phyloP scores from a whole-genome alignment of 805 yeast genomes.

The Candida caryicola region DNA sequence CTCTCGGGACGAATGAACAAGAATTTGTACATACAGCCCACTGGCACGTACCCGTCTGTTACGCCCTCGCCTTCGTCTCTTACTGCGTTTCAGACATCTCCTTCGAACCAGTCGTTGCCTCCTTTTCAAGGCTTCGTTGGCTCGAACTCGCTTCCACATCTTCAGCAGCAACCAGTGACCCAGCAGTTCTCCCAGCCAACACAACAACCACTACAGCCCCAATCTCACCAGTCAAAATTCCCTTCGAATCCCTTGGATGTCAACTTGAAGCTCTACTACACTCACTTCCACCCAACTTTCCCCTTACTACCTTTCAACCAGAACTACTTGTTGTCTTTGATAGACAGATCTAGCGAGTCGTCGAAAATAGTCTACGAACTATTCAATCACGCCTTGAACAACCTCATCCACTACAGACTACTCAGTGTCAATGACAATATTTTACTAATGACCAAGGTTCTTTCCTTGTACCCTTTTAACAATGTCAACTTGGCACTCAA shows the following conservation, averaged over 20 bases:
- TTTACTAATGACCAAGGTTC: slow-evolving; percentile 31
- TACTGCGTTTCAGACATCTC: slow-evolving; percentile 2
- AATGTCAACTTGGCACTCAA: slow-evolving; percentile 17
- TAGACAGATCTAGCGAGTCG: slow-evolving; percentile 14
- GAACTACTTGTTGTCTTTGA: slow-evolving; percentile 15
- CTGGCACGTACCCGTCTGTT: slow-evolving; percentile 3
- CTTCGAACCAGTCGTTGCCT: background rate
- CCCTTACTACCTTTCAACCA: slow-evolving; percentile 44
- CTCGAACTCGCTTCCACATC: background rate
- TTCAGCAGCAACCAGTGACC: slow-evolving; percentile 2
- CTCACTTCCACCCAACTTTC: slow-evolving; percentile 41
- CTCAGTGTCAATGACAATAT: slow-evolving; percentile 32
- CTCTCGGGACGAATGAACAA: slow-evolving; percentile 29
- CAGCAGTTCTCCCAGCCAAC: slow-evolving; percentile 6
- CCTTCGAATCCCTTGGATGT: slow-evolving; percentile 19
- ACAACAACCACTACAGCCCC: slow-evolving; percentile 16
- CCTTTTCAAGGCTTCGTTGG: background rate
- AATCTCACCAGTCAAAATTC: slow-evolving; percentile 13
- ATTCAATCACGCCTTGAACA: slow-evolving; percentile 40
- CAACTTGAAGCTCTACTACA: slow-evolving; percentile 41
- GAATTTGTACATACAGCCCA: slow-evolving; percentile 9
- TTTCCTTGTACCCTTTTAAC: slow-evolving; percentile 35
- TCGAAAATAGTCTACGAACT: slow-evolving; percentile 35
- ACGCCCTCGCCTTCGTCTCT: background rate
- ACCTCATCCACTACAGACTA: slow-evolving; percentile 36